Base-by-base conservation (phyloP, 257 asterid species). In the Craterostigma plantagineum region DNA sequence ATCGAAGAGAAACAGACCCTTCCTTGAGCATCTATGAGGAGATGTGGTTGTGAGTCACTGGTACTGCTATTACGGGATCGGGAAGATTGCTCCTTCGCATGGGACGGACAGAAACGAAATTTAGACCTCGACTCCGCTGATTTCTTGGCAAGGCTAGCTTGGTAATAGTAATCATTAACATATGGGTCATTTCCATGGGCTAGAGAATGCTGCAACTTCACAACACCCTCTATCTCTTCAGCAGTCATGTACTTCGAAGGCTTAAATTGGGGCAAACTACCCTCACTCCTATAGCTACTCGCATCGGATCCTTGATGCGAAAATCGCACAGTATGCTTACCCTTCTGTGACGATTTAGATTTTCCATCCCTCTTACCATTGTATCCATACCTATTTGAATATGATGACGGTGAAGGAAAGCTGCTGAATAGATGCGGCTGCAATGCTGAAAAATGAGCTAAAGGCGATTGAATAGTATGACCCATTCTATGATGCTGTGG, bases 111-210 rank as follows among this genome's bases (percentile, higher is more conserved):
- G 72, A 87, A 87, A 54, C 72, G 93, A 65, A 73, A 94, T 60
- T 52, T 82, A 63, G 71, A 54, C 72, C 72, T 69, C 17, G 87
- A 64, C 27, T 79, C 78, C 11, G 73, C 56, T 18, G 93, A 76
- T 61, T 65, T 87, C 53, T 68, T 71, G 8, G 92, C 78, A 14
- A 82, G 80, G 63, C 91, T 64, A 57, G 93, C 98, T 64, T 87
- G 98, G 58, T 76, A 75, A 54, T 82, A 87, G 56, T 76, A 87
- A 73, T 82, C 95, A 46, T 87, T 95, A 35, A 68, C 66, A 45
- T 87, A 87, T 8, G 98, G 98, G 50, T 87, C 90, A 43, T 76
- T 76, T 71, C 93, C 74, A 54, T 82, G 98, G n/a, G 98, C 71
- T 35, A 92, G 93, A 34, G 90, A 68, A 40, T 69, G 93, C 69